Conservation (phyloP, 179 eudicot genomes). For the Beta macrorhiza region DNA sequence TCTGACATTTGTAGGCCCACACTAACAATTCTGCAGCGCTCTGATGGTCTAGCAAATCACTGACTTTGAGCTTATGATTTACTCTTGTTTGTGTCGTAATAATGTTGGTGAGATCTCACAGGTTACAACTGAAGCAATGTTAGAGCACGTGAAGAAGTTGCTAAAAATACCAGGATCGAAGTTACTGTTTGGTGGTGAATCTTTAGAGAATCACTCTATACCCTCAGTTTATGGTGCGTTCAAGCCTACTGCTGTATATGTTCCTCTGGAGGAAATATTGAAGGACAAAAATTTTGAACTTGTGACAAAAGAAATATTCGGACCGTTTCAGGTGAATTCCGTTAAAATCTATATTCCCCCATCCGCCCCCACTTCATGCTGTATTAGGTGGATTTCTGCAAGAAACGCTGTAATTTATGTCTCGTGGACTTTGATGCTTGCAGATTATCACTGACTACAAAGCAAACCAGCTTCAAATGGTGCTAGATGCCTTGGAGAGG, state of each 20-base stretch:
- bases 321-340: conserved; percentile 83
- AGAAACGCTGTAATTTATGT: background rate
- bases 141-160: conserved; percentile 64
- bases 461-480: conserved; percentile 64
- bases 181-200: conserved; percentile 82
- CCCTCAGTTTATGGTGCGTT: conserved; percentile 82
- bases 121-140: conserved; percentile 87
- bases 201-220: conserved; percentile 72
- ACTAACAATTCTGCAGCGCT: background rate
- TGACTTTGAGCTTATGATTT: background rate
- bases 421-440: background rate
- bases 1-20: background rate
- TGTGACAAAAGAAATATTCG: conserved; percentile 85
- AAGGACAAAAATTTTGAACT: conserved; percentile 72
- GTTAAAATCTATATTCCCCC: background rate
- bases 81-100: background rate
- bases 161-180: conserved; percentile 84
- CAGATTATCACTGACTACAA: conserved; percentile 88
- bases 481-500: conserved; percentile 78
- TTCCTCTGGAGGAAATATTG: conserved; percentile 85
- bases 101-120: conserved; percentile 30
- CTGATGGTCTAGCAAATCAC: background rate
- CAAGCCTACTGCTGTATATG: conserved; percentile 87
- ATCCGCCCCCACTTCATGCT: background rate
- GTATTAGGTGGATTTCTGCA: background rate